Evolutionary conservation across 352 stramenopile genomes (phyloP), one percentile per base, ranked within the genome.

Genomic region (Elongisporangium senticosum): DNA sequence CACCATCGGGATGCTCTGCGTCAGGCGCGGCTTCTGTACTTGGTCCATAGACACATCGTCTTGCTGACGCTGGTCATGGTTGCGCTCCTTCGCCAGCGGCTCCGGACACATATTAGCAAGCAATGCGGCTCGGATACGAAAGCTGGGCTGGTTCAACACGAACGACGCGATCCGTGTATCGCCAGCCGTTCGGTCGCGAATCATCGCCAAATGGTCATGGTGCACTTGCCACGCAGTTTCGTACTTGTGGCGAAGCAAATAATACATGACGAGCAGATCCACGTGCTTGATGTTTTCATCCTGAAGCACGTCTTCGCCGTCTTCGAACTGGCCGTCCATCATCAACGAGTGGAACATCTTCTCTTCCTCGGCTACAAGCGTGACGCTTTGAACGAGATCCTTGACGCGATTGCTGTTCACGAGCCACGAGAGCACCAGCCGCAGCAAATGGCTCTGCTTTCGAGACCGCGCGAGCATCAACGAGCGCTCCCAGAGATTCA

Each of bases 261-360:
- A 91, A 63, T 91, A 93, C 81, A 93, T 93, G 39, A 89, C 76
- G 4, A 93, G 71, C 62, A 93, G 69, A 51, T 93, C 84, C 26
- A 85, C 75, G 28, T 71, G 77, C 67, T 81, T 89, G 49, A 90
- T 89, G 50, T 74, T 83, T 4, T 83, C 70, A 40, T 93, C 82
- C 10, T 79, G 71, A 6, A 90, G 63, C 49, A 87, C 65, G n/a
- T 86, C 71, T 50, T 86, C 71, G 13, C 79, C 75, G 0, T 68
- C 49, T 1, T 67, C 53, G n/a, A 79, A 52, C 28, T 70, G 70
- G 21, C 70, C 71, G n/a, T 86, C 75, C 76, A 90, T 81, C 81
- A 91, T 91, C 49, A 84, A 88, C 49, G 72, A 63, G 50, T 91
- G 79, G 51, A 90, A 90, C 0, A 77, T 49, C 14, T 63, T 59